Base-by-base conservation (phyloP, 306 rosid genomes). In the Cucurbita moschata region DNA sequence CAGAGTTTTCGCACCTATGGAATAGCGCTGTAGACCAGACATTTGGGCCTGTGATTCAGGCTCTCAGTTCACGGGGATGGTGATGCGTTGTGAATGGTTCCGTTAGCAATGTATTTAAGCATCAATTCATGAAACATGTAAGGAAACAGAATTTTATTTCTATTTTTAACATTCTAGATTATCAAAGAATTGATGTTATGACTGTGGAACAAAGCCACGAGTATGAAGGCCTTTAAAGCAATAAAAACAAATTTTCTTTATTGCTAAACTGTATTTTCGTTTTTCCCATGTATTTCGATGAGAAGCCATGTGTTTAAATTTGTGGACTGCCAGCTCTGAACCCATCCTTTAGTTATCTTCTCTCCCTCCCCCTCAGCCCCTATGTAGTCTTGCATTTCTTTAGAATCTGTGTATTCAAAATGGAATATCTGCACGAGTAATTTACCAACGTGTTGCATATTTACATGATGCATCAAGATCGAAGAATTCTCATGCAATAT, bases 41-140 rank as follows among this genome's bases (percentile, higher is more conserved):
- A 55, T 84, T 90, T 78, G 88, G 86, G 79, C 97, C 96, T 5
- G 77, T 83, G 76, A 88, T 91, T 40, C 79, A 87, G 76, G 86
- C 87, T 75, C 89, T 91, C 75, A 88, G 93, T 74, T 88, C 93
- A 10, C 96, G 90, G 14, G 99, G 97, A 71, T 91, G 96, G 99
- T 95, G 88, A 83, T 26, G 11, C 23, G 26, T 76, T 58, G 68
- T 54, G 49, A 75, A 54, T 44, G 37, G 72, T 61, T 53, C 35
- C 35, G 57, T 73, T 26, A 44, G 69, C 63, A 44, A 65, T 40
- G 63, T 72, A 58, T 57, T 52, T 62, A 23, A 23, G 6, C 53
- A 78, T 60, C 51, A 39, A 8, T 50, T 64, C 47, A 10, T 51
- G 44, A 70, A 70, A 50, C 60, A 51, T 50, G 40, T 15, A 44